These are phyloP conservation scores for Circinella minor DNA, from an alignment of 371 early-diverging fungal genomes.

Conservation along the genomic window DNA sequence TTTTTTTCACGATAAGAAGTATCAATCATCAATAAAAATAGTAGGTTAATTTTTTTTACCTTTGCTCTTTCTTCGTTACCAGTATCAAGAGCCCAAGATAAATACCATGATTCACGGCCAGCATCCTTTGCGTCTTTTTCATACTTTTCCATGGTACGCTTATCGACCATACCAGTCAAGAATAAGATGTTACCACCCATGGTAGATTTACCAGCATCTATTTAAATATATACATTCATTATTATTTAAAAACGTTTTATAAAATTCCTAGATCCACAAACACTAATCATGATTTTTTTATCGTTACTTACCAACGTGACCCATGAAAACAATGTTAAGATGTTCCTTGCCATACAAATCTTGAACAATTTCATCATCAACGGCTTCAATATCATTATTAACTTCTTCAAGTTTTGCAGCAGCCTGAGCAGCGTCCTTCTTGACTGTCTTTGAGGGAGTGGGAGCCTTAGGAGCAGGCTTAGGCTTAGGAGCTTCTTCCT, in stretches of 20 bases:
- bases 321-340: conserved; percentile 98
- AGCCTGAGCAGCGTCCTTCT: conserved; percentile 25
- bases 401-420: conserved; percentile 25
- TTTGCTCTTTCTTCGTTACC: conserved; percentile 96
- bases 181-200: conserved; percentile 98
- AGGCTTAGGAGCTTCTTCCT: conserved; percentile 26
- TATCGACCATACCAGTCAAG: conserved; percentile 97
- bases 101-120: conserved; percentile 96
- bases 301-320: conserved; percentile 92
- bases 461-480: conserved; percentile 31
- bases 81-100: conserved; percentile 98
- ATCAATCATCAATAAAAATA: too few species aligned
- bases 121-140: conserved; percentile 96
- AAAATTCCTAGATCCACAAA: not conserved
- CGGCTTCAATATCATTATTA: conserved; percentile 27
- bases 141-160: conserved; percentile 99
- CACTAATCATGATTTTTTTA: too few species aligned
- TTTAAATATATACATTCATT: not conserved
- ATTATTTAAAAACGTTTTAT: too few species aligned
- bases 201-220: conserved; percentile 99
- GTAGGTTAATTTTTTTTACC: conserved; percentile 37
- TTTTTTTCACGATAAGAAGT: too few species aligned
- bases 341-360: conserved; percentile 89
- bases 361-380: conserved; percentile 64
- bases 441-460: conserved; percentile 25